phyloP scores from a whole-genome alignment of 2,329 filamentous ascomycete genomes.

The Penicillium verrucosum region DNA sequence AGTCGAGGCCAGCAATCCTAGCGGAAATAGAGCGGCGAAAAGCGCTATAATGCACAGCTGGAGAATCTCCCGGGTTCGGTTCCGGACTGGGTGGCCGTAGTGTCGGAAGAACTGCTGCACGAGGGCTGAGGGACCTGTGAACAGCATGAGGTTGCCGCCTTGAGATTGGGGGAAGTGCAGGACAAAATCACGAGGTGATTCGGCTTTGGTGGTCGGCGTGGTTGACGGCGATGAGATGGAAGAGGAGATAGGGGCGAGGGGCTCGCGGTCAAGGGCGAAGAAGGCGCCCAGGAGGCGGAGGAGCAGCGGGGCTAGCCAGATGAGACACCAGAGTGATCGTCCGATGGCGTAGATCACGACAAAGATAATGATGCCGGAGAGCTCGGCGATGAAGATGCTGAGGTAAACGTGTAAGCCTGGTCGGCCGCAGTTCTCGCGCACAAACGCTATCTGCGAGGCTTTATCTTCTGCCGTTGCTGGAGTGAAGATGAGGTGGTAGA shows the following conservation, averaged over 20 bases:
- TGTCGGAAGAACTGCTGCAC: not conserved
- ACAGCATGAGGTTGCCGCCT: not conserved
- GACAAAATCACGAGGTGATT: not conserved
- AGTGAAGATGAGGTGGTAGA: not conserved
- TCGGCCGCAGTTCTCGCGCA: not conserved
- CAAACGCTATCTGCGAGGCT: not conserved
- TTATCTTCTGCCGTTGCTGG: not conserved
- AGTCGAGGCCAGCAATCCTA: not conserved
- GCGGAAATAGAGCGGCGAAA: not conserved
- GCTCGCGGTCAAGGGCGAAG: not conserved
- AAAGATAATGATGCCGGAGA: not conserved
- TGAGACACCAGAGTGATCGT: not conserved
- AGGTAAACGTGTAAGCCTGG: not conserved
- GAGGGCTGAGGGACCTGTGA: not conserved
- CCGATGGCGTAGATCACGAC: not conserved
- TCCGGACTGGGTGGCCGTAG: not conserved
- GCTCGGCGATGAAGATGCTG: not conserved
- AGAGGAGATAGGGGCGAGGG: not conserved
- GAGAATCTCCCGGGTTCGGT: not conserved
- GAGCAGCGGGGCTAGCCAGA: not conserved
- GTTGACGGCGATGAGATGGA: not conserved
- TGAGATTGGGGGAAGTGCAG: not conserved
- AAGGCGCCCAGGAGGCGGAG: not conserved
- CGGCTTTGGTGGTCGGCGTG: not conserved
- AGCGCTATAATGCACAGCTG: not conserved